Evolutionary conservation across 23 red algal genomes (phyloP).

Genomic region (Gracilariopsis chorda): DNA sequence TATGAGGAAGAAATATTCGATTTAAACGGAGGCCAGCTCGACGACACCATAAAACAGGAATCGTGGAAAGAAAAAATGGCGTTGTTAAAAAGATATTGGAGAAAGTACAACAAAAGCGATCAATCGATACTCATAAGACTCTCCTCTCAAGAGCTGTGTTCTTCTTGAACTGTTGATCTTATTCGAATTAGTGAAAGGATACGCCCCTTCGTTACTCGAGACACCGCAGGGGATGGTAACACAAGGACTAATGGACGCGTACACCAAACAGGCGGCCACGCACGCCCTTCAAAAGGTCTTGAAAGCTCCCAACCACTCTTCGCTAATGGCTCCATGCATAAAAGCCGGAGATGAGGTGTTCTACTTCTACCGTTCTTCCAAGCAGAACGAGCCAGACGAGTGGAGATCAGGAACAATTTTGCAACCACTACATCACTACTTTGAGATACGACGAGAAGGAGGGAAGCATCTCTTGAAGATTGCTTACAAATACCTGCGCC

Average conservation of each 20-base stretch:
- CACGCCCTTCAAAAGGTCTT: no score
- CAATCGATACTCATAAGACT: background rate
- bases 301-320: no score
- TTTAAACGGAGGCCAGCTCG: background rate
- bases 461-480: background rate
- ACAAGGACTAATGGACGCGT: background rate
- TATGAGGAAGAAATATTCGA: background rate
- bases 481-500: background rate
- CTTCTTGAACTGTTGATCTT: background rate
- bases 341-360: no score
- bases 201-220: background rate
- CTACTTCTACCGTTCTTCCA: background rate
- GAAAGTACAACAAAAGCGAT: background rate
- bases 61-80: background rate
- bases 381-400: background rate
- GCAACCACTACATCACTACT: background rate
- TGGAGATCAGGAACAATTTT: background rate
- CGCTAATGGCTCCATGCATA: no score
- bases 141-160: background rate
- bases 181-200: constrained; percentile 14
- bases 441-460: background rate
- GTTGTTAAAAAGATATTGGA: background rate
- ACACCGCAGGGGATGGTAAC: background rate
- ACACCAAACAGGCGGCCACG: no score
- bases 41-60: background rate